Evolutionary conservation across 2,329 filamentous ascomycete species (phyloP).

Genomic region (Colletotrichum orchidophilum): DNA sequence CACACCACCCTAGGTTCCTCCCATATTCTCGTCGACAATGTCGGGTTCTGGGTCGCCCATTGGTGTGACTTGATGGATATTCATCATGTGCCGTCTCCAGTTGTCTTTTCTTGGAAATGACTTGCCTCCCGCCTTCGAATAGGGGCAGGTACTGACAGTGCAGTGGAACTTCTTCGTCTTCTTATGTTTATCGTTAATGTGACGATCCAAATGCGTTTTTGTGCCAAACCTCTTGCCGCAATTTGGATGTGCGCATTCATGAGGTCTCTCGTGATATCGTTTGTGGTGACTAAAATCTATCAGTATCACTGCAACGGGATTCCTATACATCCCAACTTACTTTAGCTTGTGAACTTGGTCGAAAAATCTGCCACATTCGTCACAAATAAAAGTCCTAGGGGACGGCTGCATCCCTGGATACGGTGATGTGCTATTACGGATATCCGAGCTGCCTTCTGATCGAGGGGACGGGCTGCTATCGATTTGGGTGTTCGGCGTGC

Average conservation of each 20-base stretch:
- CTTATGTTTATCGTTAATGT: constrained; percentile 69
- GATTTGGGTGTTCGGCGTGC: constrained; percentile 57
- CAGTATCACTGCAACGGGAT: constrained; percentile 28
- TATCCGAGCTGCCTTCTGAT: constrained; percentile 48
- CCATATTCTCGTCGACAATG: constrained; percentile 35
- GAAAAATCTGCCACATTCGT: constrained; percentile 57
- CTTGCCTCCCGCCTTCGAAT: constrained; percentile 65
- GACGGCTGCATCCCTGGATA: constrained; percentile 36
- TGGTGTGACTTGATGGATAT: constrained; percentile 59
- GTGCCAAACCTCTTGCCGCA: constrained; percentile 69
- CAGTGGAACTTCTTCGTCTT: constrained; percentile 70
- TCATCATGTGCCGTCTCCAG: constrained; percentile 70
- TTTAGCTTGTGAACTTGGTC: constrained; percentile 70
- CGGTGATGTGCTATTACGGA: constrained; percentile 49
- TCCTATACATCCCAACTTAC: constrained; percentile 45
- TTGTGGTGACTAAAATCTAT: constrained; percentile 61
- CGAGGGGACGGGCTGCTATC: constrained; percentile 52
- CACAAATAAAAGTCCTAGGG: constrained; percentile 47
- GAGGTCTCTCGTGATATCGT: constrained; percentile 68
- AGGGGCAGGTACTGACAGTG: constrained; percentile 61
- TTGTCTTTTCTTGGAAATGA: constrained; percentile 71
- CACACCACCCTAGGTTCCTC: constrained; percentile 4
- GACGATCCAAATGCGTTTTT: constrained; percentile 69
- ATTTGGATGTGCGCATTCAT: constrained; percentile 62
- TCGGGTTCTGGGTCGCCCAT: constrained; percentile 36